Evolutionary conservation across 2,329 filamentous ascomycete species (phyloP).

Genomic region (Fusarium sp.): DNA sequence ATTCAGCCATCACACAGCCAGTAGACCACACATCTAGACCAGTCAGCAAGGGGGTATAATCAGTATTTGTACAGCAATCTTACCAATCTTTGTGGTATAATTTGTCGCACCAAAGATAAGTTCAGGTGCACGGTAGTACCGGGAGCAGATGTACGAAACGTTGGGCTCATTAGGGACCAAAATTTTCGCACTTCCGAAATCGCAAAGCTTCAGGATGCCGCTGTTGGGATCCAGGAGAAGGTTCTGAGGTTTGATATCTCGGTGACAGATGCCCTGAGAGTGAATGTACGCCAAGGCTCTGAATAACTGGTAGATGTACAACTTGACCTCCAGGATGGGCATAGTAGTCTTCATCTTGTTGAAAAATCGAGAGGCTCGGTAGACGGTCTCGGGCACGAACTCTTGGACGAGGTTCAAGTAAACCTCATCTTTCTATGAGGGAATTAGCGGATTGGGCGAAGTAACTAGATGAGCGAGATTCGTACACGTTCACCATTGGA

Average conservation of each 20-base stretch:
- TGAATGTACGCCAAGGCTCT: constrained; percentile 98
- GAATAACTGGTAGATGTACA: constrained; percentile 99
- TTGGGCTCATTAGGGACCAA: constrained; percentile 98
- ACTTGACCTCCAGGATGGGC: constrained; percentile 98
- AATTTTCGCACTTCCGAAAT: constrained; percentile 99
- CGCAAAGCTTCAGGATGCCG: constrained; percentile 94
- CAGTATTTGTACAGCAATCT: constrained; percentile 45
- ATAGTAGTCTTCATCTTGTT: constrained; percentile 99
- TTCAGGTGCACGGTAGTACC: constrained; percentile 97
- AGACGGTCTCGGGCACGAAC: constrained; percentile 97
- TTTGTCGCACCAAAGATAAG: constrained; percentile 99
- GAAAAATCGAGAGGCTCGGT: constrained; percentile 97
- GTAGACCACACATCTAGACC: constrained; percentile 99
- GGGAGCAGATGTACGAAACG: constrained; percentile 98
- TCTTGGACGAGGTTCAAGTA: constrained; percentile 98
- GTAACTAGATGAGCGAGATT: not conserved
- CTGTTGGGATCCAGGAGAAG: constrained; percentile 90
- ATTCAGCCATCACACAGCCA: constrained; percentile 97
- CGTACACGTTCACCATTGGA: constrained; percentile 96
- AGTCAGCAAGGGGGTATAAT: constrained; percentile 8
- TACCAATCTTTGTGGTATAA: constrained; percentile 99
- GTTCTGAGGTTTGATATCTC: constrained; percentile 99
- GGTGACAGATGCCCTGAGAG: constrained; percentile 97
- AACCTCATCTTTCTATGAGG: constrained; percentile 87
- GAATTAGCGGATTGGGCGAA: constrained; percentile 20